Evolutionary conservation across 371 early-diverging fungal genomes (phyloP).

Genomic region (Chytridiales sp.): DNA sequence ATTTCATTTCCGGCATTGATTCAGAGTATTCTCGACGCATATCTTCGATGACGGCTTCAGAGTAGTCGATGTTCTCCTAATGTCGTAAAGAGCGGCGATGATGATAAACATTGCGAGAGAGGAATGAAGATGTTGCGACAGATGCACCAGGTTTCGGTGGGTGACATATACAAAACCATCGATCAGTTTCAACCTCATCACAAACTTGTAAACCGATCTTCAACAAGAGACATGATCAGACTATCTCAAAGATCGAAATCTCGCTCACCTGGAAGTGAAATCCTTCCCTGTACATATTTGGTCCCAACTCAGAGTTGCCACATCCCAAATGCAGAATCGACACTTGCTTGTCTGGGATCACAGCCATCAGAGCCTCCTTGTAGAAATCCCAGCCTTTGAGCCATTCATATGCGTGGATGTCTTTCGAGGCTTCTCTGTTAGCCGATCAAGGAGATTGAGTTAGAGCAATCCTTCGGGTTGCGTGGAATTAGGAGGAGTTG

Average conservation of each 20-base stretch:
- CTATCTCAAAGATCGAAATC: background rate
- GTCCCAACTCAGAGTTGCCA: constrained; percentile 55
- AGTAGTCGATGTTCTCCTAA: constrained; percentile 73
- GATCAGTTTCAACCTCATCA: no score
- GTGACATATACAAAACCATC: no score
- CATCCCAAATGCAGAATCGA: constrained; percentile 48
- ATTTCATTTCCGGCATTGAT: constrained; percentile 58
- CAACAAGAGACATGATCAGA: no score
- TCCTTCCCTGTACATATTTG: constrained; percentile 61
- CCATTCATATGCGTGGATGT: constrained; percentile 42
- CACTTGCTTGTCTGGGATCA: constrained; percentile 6
- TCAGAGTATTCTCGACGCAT: constrained; percentile 65
- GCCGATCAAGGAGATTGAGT: no score
- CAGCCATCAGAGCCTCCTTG: constrained; percentile 12
- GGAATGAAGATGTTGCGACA: no score
- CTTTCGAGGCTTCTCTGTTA: constrained; percentile 16
- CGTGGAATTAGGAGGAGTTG: no score
- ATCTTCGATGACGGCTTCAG: constrained; percentile 70
- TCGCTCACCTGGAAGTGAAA: constrained; percentile 61
- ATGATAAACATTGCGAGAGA: no score
- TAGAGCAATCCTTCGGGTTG: no score
- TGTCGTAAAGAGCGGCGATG: constrained; percentile 7
- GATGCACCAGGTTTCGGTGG: no score
- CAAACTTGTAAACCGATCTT: no score
- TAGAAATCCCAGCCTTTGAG: constrained; percentile 31